phyloP scores from a whole-genome alignment of 2,329 filamentous ascomycete species.

The Sporothrix mexicana region DNA sequence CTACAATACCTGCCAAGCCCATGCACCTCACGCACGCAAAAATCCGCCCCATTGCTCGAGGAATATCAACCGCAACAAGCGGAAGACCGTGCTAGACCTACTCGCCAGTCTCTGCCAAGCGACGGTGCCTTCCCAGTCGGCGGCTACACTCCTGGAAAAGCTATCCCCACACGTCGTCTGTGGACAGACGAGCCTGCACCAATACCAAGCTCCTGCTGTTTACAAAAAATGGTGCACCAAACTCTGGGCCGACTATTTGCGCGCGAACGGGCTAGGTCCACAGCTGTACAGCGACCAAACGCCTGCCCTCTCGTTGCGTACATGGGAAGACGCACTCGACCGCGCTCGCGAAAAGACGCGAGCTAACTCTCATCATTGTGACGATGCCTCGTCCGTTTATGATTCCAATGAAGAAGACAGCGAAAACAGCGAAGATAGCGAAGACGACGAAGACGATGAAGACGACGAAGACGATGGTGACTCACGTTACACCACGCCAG shows the following conservation, averaged over 20 bases:
- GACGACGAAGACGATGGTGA: neutral
- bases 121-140: slow-evolving; percentile 4
- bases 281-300: slow-evolving; percentile 3
- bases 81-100: neutral
- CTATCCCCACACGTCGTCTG: slow-evolving; percentile 11
- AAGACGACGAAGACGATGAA: neutral
- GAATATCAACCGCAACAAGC: slow-evolving; percentile 18
- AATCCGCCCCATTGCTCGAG: slow-evolving; percentile 13
- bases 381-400: slow-evolving; percentile 11
- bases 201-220: neutral
- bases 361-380: neutral
- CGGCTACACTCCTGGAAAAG: slow-evolving; percentile 6
- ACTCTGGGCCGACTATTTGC: slow-evolving; percentile 13
- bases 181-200: slow-evolving; percentile 8
- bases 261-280: slow-evolving; percentile 5
- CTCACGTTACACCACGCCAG: neutral
- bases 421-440: neutral
- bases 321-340: slow-evolving; percentile 6
- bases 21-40: neutral
- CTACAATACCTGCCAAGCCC: slow-evolving; percentile 17
- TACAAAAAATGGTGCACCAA: slow-evolving; percentile 1
- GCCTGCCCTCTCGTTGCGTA: slow-evolving; percentile 4
- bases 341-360: neutral
- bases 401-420: slow-evolving; percentile 1
- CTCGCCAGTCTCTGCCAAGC: neutral